Conservation (phyloP, 169 alveolate species). For the Toxoplasma gondii region DNA sequence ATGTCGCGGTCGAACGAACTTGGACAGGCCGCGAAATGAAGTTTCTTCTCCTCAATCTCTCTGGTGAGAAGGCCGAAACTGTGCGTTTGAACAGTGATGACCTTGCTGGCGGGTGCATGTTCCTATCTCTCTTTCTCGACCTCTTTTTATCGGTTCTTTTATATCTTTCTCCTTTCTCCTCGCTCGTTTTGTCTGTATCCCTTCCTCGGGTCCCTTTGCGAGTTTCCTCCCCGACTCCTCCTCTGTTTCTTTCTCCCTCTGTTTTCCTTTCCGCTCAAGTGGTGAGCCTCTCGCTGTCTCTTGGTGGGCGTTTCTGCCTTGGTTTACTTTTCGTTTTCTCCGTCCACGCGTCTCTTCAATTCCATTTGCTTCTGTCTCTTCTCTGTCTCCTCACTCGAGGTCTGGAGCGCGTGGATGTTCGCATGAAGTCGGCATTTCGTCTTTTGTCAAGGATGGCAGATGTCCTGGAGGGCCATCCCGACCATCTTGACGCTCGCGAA, state of each 20-base stretch:
- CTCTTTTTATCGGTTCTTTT: too few relatives aligned
- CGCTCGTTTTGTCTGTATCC: not conserved
- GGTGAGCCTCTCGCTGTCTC: not conserved
- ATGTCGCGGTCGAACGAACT: constrained; percentile 41
- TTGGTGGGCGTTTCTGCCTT: too few relatives aligned
- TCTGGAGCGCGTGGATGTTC: constrained; percentile 14
- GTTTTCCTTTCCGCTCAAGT: too few relatives aligned
- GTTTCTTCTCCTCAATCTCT: not conserved
- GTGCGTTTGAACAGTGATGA: too few relatives aligned
- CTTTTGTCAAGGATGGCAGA: constrained; percentile 50
- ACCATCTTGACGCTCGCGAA: constrained; percentile 34
- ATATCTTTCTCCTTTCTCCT: too few relatives aligned
- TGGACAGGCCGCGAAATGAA: constrained; percentile 56
- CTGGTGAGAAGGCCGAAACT: not conserved
- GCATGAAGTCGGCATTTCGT: constrained; percentile 52
- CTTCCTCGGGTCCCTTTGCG: not conserved
- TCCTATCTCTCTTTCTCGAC: too few relatives aligned
- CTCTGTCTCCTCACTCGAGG: not conserved
- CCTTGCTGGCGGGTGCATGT: too few relatives aligned
- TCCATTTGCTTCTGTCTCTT: too few relatives aligned
- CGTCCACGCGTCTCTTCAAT: too few relatives aligned
- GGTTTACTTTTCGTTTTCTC: too few relatives aligned
- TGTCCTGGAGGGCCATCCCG: constrained; percentile 53
- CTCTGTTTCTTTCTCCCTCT: too few relatives aligned
- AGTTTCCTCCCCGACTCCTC: too few relatives aligned